These are phyloP conservation scores for Chrysochromulina parva DNA, from an alignment of 78 protist genomes.

Conservation along the genomic window DNA sequence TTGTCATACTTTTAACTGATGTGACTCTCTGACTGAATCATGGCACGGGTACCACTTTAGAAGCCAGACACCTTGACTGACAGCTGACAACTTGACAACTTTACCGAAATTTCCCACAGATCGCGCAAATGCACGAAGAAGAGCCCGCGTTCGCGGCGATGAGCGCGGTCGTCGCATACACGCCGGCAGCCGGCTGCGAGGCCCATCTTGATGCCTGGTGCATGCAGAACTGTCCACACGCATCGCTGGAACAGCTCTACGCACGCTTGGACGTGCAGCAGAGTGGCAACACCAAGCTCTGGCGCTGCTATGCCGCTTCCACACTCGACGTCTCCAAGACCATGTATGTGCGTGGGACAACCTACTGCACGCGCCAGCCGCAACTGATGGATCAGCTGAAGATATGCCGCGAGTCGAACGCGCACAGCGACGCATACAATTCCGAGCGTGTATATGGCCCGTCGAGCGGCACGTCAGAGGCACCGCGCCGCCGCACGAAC, in stretches of 20 bases:
- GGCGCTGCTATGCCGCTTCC: not conserved
- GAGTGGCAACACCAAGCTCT: not conserved
- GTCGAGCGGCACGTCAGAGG: too few species aligned
- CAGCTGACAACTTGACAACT: too few species aligned
- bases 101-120: too few species aligned
- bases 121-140: too few species aligned
- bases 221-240: not conserved
- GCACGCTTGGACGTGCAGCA: not conserved
- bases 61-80: too few species aligned
- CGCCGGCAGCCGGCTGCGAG: not conserved
- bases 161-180: too few species aligned
- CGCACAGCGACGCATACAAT: not conserved
- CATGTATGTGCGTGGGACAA: not conserved
- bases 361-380: not conserved
- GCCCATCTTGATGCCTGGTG: not conserved
- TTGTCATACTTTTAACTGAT: too few species aligned
- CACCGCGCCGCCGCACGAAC: too few species aligned
- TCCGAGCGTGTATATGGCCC: too few species aligned
- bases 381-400: not conserved
- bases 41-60: too few species aligned
- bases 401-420: not conserved
- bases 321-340: not conserved
- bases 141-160: too few species aligned
- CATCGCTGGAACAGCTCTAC: not conserved
- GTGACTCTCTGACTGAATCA: too few species aligned